Evolutionary conservation across 176 grass and related monocot genomes (phyloP).

Genomic region (Oryza punctata): DNA sequence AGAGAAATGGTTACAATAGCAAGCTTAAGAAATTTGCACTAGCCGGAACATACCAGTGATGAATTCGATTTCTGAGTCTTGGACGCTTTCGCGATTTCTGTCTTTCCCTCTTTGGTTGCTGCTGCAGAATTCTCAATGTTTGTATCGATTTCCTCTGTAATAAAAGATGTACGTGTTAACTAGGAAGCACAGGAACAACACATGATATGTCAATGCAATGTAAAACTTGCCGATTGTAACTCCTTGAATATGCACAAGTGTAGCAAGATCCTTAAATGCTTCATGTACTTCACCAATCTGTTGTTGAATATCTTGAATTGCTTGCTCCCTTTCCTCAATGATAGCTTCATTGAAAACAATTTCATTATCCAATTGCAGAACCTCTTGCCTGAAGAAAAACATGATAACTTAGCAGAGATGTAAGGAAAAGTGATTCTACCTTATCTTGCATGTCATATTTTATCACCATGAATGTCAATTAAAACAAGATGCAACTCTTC

Average conservation of each 20-base stretch:
- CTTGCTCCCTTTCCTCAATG: slow-evolving; percentile 95
- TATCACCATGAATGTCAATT: neutral
- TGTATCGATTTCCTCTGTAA: slow-evolving; percentile 80
- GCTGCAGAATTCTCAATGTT: slow-evolving; percentile 79
- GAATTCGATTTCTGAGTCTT: slow-evolving; percentile 92
- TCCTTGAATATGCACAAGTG: slow-evolving; percentile 88
- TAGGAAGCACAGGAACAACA: neutral
- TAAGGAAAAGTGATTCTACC: neutral
- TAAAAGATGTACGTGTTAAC: slow-evolving; percentile 12
- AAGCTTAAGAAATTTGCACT: neutral
- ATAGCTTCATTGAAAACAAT: slow-evolving; percentile 92
- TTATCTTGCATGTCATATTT: slow-evolving; percentile 24
- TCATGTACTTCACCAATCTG: slow-evolving; percentile 97
- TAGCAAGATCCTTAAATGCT: slow-evolving; percentile 95
- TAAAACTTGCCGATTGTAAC: slow-evolving; percentile 63
- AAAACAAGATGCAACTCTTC: neutral
- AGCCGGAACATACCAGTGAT: slow-evolving; percentile 61
- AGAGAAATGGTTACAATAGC: slow-evolving; percentile 25
- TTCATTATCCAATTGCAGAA: slow-evolving; percentile 91
- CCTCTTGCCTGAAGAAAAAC: slow-evolving; percentile 68
- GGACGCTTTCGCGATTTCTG: slow-evolving; percentile 62
- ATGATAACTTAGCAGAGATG: slow-evolving; percentile 5
- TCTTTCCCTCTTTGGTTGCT: slow-evolving; percentile 65
- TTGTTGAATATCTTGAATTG: slow-evolving; percentile 91
- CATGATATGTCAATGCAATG: neutral